These are phyloP conservation scores for Colletotrichum aenigma DNA, from an alignment of 2,329 filamentous ascomycete genomes.

Conservation along the genomic window DNA sequence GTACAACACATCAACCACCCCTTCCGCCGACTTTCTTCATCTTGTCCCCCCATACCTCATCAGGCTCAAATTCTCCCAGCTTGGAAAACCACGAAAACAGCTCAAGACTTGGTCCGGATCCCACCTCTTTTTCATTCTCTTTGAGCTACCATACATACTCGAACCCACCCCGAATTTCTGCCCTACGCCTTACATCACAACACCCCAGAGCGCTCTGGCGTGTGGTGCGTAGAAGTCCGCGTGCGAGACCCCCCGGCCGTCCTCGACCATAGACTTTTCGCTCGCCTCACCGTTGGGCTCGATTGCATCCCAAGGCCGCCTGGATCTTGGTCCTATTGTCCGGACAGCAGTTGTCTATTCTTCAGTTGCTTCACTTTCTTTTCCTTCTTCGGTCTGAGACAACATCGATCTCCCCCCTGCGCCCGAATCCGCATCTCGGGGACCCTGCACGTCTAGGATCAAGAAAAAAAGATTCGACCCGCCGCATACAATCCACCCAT, in stretches of 20 bases:
- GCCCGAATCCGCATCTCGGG: background rate
- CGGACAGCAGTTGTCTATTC: slow-evolving; percentile 28
- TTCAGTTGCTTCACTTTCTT: slow-evolving; percentile 20
- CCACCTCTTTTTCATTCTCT: background rate
- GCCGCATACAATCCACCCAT: slow-evolving; percentile 21
- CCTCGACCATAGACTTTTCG: slow-evolving; percentile 34
- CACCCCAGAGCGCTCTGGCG: slow-evolving; percentile 1
- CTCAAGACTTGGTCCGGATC: background rate
- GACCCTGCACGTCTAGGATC: slow-evolving; percentile 2
- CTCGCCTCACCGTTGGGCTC: slow-evolving; percentile 56
- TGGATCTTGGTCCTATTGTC: slow-evolving; percentile 35
- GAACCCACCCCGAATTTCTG: slow-evolving; percentile 18
- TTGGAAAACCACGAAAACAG: background rate
- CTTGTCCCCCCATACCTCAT: slow-evolving; percentile 10
- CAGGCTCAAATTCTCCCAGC: slow-evolving; percentile 5
- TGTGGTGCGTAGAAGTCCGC: slow-evolving; percentile 6
- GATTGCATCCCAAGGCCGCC: slow-evolving; percentile 51
- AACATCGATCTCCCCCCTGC: slow-evolving; percentile 8
- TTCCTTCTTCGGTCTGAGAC: slow-evolving; percentile 3
- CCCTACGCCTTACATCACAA: slow-evolving; percentile 21
- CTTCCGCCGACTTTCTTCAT: slow-evolving; percentile 24
- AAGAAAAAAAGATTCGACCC: background rate
- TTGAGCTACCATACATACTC: slow-evolving; percentile 13
- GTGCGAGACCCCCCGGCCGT: slow-evolving; percentile 15
- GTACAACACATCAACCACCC: slow-evolving; percentile 19